These are phyloP conservation scores for Leccinum solheimii DNA, from an alignment of 1,284 basidiomycete species.

Conservation along the genomic window DNA sequence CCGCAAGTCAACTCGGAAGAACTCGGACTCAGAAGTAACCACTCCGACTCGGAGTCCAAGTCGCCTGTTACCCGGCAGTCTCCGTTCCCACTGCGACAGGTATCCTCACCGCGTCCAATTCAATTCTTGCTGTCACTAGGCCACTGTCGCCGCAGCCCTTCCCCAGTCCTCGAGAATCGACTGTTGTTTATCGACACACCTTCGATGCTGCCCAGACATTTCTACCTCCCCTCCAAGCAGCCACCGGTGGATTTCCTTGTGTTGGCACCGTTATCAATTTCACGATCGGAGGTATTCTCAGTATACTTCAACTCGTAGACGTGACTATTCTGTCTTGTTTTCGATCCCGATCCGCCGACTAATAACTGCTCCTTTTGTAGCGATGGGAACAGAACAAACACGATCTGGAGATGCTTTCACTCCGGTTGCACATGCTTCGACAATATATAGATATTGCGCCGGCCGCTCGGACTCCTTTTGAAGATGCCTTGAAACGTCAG, in stretches of 20 bases:
- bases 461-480: not conserved
- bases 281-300: not conserved
- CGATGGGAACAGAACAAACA: not conserved
- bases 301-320: slow-evolving; percentile 6
- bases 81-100: not conserved
- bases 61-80: not conserved
- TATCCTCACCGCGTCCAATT: not conserved
- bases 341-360: not conserved
- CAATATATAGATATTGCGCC: not conserved
- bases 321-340: slow-evolving; percentile 1
- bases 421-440: not conserved
- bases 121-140: not conserved
- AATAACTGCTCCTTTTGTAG: not conserved
- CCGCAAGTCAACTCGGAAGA: not conserved
- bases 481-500: not conserved
- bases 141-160: not conserved
- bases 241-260: not conserved
- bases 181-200: not conserved
- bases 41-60: not conserved
- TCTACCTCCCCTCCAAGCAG: slow-evolving; percentile 3
- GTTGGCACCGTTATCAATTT: not conserved
- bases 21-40: too few species aligned
- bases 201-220: slow-evolving; percentile 3
- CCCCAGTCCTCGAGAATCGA: not conserved
- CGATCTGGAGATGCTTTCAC: not conserved